Conservation (phyloP, 163 green algal genomes). For the Chloroidium sp. region DNA sequence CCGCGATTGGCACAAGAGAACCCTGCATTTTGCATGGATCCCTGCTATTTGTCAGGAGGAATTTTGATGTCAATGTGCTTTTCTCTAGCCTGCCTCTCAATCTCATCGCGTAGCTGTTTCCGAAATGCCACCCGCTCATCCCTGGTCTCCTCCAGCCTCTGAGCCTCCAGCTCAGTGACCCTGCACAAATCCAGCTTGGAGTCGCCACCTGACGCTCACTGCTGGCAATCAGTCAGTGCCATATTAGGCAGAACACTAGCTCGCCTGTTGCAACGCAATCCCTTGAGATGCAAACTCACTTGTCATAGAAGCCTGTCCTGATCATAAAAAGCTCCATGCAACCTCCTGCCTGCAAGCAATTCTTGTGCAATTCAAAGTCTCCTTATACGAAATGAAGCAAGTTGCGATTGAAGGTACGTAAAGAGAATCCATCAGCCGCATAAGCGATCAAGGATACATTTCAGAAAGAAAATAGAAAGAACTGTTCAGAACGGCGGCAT, state of each 20-base stretch:
- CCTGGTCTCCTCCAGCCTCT: constrained; percentile 40
- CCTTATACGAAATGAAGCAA: too few relatives aligned
- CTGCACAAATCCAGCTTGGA: constrained; percentile 12
- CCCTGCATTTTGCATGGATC: too few relatives aligned
- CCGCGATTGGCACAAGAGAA: too few relatives aligned
- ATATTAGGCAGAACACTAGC: too few relatives aligned
- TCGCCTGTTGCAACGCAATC: too few relatives aligned
- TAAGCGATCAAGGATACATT: too few relatives aligned
- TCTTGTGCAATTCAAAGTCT: too few relatives aligned
- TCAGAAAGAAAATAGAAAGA: too few relatives aligned
- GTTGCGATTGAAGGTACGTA: too few relatives aligned
- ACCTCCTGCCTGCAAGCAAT: constrained; percentile 46
- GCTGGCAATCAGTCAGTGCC: background rate
- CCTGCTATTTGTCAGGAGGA: too few relatives aligned
- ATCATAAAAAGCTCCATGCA: constrained; percentile 95
- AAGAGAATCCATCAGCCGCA: too few relatives aligned
- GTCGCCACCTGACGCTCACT: background rate
- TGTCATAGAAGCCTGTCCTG: constrained; percentile 87
- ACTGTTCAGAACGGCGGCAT: too few relatives aligned
- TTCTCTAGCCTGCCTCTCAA: constrained; percentile 33
- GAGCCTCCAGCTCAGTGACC: constrained; percentile 64
- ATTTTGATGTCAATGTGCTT: constrained; percentile 26
- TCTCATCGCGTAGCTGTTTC: constrained; percentile 20
- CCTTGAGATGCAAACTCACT: constrained; percentile 26
- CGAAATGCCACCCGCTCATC: constrained; percentile 48